phyloP scores from a whole-genome alignment of 2,329 filamentous ascomycete species.

The Podosphaera aphanis region DNA sequence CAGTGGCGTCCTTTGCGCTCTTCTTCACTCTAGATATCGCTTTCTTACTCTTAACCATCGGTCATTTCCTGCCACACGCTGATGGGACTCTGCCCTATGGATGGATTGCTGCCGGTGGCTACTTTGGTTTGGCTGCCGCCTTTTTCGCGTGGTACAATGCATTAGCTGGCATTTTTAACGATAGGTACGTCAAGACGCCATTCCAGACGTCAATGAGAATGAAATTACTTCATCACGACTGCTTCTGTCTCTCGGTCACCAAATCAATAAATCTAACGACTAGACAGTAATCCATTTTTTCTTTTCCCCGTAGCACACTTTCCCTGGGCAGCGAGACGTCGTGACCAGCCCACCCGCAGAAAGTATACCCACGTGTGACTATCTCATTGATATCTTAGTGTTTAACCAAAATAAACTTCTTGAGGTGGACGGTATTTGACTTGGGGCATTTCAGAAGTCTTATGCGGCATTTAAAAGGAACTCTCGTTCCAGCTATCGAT shows the following conservation, averaged over 20 bases:
- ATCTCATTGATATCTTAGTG: neutral
- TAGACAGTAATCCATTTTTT: slow-evolving; percentile 59
- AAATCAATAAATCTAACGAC: neutral
- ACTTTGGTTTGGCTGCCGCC: slow-evolving; percentile 58
- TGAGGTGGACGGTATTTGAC: neutral
- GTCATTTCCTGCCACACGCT: slow-evolving; percentile 8
- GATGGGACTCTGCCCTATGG: slow-evolving; percentile 19
- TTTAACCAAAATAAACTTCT: neutral
- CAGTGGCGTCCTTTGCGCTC: slow-evolving; percentile 33
- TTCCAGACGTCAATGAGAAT: neutral
- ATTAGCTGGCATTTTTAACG: slow-evolving; percentile 57
- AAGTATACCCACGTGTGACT: neutral
- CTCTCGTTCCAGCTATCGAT: neutral
- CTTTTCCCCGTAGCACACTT: slow-evolving; percentile 81
- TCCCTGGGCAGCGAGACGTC: slow-evolving; percentile 70
- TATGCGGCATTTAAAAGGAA: neutral
- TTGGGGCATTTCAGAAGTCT: neutral
- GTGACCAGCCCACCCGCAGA: slow-evolving; percentile 24
- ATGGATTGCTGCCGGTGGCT: slow-evolving; percentile 47
- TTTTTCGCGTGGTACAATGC: slow-evolving; percentile 79
- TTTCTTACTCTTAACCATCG: slow-evolving; percentile 32
- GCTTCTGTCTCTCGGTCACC: neutral
- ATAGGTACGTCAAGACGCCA: slow-evolving; percentile 23
- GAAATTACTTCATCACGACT: neutral
- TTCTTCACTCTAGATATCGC: slow-evolving; percentile 34